Conservation (phyloP, 805 yeast species). For the Spathaspora hagerdaliae region DNA sequence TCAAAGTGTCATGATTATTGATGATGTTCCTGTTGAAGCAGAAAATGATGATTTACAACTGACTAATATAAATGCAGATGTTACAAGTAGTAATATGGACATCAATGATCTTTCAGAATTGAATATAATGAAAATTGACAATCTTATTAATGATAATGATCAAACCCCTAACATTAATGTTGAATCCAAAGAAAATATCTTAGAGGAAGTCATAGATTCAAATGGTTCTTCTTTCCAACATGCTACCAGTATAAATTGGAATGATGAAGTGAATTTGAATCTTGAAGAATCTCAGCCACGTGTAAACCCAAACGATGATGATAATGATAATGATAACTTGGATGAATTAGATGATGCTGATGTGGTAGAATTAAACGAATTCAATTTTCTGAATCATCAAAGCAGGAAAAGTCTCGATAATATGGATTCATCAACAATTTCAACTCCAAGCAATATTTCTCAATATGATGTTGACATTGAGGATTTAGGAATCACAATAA, state of each 20-base stretch:
- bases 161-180: constrained; percentile 7
- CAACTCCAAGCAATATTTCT: constrained; percentile 36
- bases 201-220: constrained; percentile 4
- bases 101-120: constrained; percentile 37
- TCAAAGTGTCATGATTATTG: constrained; percentile 1
- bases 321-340: not conserved
- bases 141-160: constrained; percentile 27
- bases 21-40: not conserved
- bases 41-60: constrained; percentile 6
- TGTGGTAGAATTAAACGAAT: not conserved
- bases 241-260: constrained; percentile 41
- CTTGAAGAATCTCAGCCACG: constrained; percentile 19
- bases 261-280: constrained; percentile 29
- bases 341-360: constrained; percentile 1
- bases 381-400: constrained; percentile 1
- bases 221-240: constrained; percentile 30
- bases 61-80: constrained; percentile 7
- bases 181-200: constrained; percentile 10
- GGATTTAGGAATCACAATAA: constrained; percentile 39
- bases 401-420: constrained; percentile 1
- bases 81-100: constrained; percentile 16
- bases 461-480: constrained; percentile 38
- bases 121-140: constrained; percentile 35
- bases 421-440: constrained; percentile 14
- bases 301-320: not conserved